Evolutionary conservation across 305 asterid species (phyloP), one percentile per base, ranked within the genome.

Genomic region (Solanum aculeatissimum): DNA sequence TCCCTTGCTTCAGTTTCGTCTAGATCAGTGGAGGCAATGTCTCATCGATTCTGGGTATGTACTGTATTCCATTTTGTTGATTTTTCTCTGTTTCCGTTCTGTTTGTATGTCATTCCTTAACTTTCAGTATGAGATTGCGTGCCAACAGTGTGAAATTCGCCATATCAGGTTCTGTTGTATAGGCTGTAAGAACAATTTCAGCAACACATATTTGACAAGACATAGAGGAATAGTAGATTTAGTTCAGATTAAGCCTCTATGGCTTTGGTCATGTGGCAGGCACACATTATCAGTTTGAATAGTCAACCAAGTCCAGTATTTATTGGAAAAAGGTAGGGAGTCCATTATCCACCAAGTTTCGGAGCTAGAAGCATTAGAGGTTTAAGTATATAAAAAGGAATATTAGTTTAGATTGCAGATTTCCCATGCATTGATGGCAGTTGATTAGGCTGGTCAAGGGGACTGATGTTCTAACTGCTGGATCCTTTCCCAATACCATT

Each of bases 1-100:
- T 81, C 89, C 3, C 69, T 82, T 81, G 86, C 92, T 62, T 87
- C 95, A 8, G 83, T 92, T 32, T 83, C 91, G 6, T 40, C 90
- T 15, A 87, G 85, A 25, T 89, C 94, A 7, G 85, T 94, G 2
- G 97, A 91, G 91, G 92, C 92, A 38, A 81, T 92, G 89, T 97
- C 98, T 35, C 98, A 93, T 92, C 91, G 99, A 65, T 97, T 92
- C 74, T 97, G 98, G 98, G 98, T 97, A 93, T 83, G 83, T 40
- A 0, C 18, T 4, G 23, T n/a, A 42, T 42, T 40, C 3, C 11
- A 11, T 71, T 71, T 21, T 71, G 19, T 45, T n/a, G 53, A 21
- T 40, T 71, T 13, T 42, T 70, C 18, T 42, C 19, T 42, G n/a
- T 70, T 12, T 40, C 4, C 1, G 32, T 71, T 42, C 1, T 71